Evolutionary conservation across 257 asterid species (phyloP).

Genomic region (Solanum chmielewskii): DNA sequence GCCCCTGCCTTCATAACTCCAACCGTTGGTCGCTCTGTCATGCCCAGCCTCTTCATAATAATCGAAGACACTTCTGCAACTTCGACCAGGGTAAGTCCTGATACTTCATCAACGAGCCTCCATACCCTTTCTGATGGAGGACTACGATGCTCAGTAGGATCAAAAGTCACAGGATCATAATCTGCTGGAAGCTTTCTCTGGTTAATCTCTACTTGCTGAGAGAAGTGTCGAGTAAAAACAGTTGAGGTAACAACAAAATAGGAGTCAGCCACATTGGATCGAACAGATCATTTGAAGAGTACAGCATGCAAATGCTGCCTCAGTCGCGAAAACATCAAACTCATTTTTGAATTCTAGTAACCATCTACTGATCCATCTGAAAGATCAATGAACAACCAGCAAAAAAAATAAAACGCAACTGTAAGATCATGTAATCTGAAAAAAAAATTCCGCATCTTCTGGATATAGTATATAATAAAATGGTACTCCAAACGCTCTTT

Average conservation of each 20-base stretch:
- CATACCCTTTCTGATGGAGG: constrained; percentile 73
- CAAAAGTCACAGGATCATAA: constrained; percentile 61
- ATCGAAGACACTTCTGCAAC: constrained; percentile 47
- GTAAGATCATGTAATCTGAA: not conserved
- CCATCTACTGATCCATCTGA: not conserved
- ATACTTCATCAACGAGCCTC: constrained; percentile 70
- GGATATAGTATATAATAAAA: not conserved
- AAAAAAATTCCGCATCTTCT: not conserved
- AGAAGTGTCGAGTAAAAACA: constrained; percentile 17
- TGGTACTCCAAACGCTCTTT: not conserved
- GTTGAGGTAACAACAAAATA: constrained; percentile 15
- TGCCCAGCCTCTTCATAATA: constrained; percentile 21
- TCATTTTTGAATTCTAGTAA: constrained; percentile 24
- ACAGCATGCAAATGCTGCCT: constrained; percentile 31
- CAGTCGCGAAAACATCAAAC: constrained; percentile 31
- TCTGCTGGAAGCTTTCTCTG: constrained; percentile 79
- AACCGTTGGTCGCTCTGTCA: constrained; percentile 14
- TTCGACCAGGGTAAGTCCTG: constrained; percentile 61
- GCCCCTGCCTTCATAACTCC: constrained; percentile 52
- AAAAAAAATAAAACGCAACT: not conserved
- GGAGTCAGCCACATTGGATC: constrained; percentile 4
- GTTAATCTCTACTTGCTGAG: constrained; percentile 57
- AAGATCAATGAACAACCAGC: not conserved
- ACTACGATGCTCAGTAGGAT: constrained; percentile 75
- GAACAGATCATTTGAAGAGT: constrained; percentile 10